phyloP scores from a whole-genome alignment of 768 basidiomycete genomes.

The Trametes punicea region DNA sequence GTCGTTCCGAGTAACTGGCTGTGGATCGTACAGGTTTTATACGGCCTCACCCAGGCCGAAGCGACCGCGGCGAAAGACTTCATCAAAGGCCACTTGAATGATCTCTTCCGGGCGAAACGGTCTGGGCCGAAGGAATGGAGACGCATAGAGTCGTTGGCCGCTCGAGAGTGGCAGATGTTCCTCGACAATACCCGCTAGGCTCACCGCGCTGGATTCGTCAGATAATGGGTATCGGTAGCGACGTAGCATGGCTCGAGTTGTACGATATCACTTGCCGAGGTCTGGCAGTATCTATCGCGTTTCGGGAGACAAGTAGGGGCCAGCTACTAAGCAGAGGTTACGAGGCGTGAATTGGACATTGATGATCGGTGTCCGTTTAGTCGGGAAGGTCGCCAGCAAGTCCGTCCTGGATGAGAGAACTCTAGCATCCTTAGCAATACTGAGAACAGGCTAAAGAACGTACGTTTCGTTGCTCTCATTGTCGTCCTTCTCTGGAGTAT shows the following conservation, averaged over 20 bases:
- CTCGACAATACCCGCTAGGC: background rate
- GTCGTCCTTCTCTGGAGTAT: constrained; percentile 23
- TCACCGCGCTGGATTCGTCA: background rate
- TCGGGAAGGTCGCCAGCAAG: constrained; percentile 86
- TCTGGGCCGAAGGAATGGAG: background rate
- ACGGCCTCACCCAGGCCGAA: background rate
- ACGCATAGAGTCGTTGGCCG: background rate
- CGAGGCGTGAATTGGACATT: constrained; percentile 93
- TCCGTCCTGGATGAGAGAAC: constrained; percentile 56
- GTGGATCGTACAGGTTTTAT: background rate
- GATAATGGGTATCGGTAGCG: background rate
- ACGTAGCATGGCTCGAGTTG: background rate
- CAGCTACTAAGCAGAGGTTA: constrained; percentile 89
- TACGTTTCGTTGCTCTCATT: constrained; percentile 66
- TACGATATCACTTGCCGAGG: background rate
- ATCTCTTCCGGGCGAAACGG: background rate
- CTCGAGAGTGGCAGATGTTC: background rate
- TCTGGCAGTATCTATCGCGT: constrained; percentile 34
- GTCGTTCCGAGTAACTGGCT: background rate
- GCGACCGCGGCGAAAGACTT: background rate
- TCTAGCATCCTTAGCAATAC: constrained; percentile 10
- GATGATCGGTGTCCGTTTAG: constrained; percentile 91
- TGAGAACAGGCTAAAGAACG: constrained; percentile 29
- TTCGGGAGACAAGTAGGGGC: constrained; percentile 64
- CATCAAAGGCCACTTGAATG: background rate